A percentile compares a stretch with the other conserved stretches of the same genome.
phyloP scores from a whole-genome alignment of 208 protist genomes.

The Leishmania lainsoni region DNA sequence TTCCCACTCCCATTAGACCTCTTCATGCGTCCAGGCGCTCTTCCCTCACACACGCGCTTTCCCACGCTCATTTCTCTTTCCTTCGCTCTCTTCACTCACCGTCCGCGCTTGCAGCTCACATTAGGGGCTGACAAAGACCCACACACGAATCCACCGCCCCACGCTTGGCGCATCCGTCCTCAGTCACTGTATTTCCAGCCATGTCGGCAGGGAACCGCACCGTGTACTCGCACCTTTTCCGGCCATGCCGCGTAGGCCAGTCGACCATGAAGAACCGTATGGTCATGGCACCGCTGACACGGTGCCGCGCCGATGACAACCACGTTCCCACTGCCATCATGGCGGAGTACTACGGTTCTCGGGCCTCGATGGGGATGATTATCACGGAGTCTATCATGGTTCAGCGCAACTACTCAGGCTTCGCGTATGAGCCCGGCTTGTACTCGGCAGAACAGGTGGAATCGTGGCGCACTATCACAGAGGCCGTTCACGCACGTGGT shows the following conservation, averaged over 20 bases:
- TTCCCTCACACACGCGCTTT: neutral
- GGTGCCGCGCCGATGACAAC: constrained; percentile 42
- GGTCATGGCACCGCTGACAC: constrained; percentile 54
- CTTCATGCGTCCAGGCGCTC: neutral
- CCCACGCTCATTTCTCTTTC: neutral
- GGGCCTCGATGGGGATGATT: constrained; percentile 57
- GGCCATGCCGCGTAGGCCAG: constrained; percentile 37
- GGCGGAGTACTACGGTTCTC: constrained; percentile 56
- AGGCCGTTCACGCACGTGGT: constrained; percentile 64
- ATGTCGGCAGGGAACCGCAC: neutral
- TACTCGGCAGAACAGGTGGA: constrained; percentile 51
- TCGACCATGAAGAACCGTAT: constrained; percentile 50
- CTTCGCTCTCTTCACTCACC: neutral
- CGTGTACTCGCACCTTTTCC: constrained; percentile 27
- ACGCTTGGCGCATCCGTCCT: neutral
- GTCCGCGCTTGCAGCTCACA: neutral
- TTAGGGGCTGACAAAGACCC: neutral
- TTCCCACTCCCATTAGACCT: too few relatives aligned
- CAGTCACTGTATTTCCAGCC: neutral
- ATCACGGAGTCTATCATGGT: constrained; percentile 70
- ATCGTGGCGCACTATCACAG: constrained; percentile 56
- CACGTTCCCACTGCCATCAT: constrained; percentile 49
- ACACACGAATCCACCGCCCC: neutral
- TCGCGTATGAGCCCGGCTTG: constrained; percentile 51
- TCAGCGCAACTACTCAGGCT: constrained; percentile 37